A percentile compares a stretch with the other conserved stretches of the same genome.
Conservation (phyloP, 2,329 filamentous ascomycete species). For the Zalaria sp. region DNA sequence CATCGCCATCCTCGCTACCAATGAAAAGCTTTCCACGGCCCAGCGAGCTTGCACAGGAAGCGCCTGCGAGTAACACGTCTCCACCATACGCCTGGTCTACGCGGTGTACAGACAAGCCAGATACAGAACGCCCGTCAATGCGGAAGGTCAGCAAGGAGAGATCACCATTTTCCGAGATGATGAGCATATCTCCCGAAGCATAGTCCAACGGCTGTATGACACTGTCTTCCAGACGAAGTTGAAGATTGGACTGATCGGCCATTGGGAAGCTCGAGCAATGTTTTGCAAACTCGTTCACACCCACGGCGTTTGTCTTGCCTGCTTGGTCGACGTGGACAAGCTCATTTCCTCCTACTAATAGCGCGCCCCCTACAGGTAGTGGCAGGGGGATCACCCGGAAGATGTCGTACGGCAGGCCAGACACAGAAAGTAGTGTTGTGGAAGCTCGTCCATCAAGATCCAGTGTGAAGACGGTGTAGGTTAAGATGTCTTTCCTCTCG, state of each 20-base stretch:
- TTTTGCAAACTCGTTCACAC: slow-evolving; percentile 80
- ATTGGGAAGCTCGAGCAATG: slow-evolving; percentile 72
- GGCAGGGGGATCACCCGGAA: slow-evolving; percentile 71
- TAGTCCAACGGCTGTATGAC: slow-evolving; percentile 61
- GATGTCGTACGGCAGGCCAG: slow-evolving; percentile 74
- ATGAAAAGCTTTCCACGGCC: slow-evolving; percentile 62
- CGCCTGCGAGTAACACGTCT: slow-evolving; percentile 42
- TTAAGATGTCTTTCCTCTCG: slow-evolving; percentile 71
- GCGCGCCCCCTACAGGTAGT: slow-evolving; percentile 72
- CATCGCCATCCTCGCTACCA: slow-evolving; percentile 74
- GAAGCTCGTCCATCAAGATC: slow-evolving; percentile 88
- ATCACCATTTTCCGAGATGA: slow-evolving; percentile 63
- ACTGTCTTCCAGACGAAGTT: slow-evolving; percentile 69
- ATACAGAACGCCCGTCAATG: slow-evolving; percentile 82
- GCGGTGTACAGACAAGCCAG: slow-evolving; percentile 60
- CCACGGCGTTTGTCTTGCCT: slow-evolving; percentile 82
- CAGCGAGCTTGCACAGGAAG: slow-evolving; percentile 57
- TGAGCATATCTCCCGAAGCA: slow-evolving; percentile 69
- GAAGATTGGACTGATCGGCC: slow-evolving; percentile 70
- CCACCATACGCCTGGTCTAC: slow-evolving; percentile 52
- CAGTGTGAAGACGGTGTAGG: slow-evolving; percentile 88
- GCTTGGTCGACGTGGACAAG: slow-evolving; percentile 92
- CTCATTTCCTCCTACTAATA: slow-evolving; percentile 79
- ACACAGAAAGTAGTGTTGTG: slow-evolving; percentile 79
- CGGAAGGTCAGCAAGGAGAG: slow-evolving; percentile 67